These are phyloP conservation scores for Arabidopsis hybrid DNA, from an alignment of 441 rosid species.

Conservation along the genomic window DNA sequence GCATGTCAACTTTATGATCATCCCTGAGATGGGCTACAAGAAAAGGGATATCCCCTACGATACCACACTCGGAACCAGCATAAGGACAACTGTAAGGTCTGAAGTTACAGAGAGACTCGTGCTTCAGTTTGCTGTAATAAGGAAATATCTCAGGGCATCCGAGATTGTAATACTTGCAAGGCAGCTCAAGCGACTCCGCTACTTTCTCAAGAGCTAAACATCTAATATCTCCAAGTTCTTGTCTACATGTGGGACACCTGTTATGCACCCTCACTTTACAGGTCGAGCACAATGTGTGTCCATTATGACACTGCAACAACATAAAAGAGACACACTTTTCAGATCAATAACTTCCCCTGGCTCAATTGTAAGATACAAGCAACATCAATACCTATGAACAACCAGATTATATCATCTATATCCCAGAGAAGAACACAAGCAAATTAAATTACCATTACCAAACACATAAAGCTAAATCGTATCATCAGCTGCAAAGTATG, in stretches of 20 bases:
- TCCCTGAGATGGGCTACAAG: slow-evolving; percentile 84
- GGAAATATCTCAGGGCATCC: slow-evolving; percentile 94
- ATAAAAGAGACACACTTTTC: slow-evolving; percentile 11
- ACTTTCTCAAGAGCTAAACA: slow-evolving; percentile 88
- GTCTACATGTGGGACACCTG: slow-evolving; percentile 83
- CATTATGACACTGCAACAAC: slow-evolving; percentile 76
- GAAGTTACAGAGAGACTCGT: slow-evolving; percentile 78
- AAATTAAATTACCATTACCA: background rate
- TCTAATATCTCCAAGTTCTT: slow-evolving; percentile 77
- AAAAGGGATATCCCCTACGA: slow-evolving; percentile 78
- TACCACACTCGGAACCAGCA: slow-evolving; percentile 87
- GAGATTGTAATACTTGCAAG: slow-evolving; percentile 81
- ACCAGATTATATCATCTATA: slow-evolving; percentile 15
- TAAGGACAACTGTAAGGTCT: slow-evolving; percentile 93
- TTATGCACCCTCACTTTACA: slow-evolving; percentile 89
- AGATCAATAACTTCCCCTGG: slow-evolving; percentile 22
- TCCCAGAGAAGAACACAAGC: background rate
- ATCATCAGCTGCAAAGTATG: slow-evolving; percentile 18
- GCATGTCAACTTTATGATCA: slow-evolving; percentile 95
- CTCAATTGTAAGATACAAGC: slow-evolving; percentile 12
- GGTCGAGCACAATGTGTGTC: slow-evolving; percentile 86
- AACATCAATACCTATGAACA: background rate
- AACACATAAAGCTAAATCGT: slow-evolving; percentile 2
- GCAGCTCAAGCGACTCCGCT: slow-evolving; percentile 88
- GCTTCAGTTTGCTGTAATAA: slow-evolving; percentile 88